Evolutionary conservation across 768 basidiomycete genomes (phyloP).

Genomic region (Tephrocybe sp.): DNA sequence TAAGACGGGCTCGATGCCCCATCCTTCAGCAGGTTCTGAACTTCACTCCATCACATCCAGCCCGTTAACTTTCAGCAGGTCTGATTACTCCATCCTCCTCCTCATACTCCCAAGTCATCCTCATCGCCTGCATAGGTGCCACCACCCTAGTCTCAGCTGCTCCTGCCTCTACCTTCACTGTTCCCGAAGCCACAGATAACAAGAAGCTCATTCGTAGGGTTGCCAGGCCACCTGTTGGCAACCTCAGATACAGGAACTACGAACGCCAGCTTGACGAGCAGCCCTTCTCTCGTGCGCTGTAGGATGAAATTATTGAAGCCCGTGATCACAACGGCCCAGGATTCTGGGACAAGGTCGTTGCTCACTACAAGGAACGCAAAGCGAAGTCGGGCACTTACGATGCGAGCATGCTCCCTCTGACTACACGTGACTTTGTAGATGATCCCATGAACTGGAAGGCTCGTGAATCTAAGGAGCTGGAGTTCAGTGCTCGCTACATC

Average conservation of each 20-base stretch:
- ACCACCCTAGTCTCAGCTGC: slow-evolving; percentile 15
- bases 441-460: not conserved
- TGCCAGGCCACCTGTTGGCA: not conserved
- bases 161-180: too few relatives aligned
- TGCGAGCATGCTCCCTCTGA: too few relatives aligned
- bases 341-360: not conserved
- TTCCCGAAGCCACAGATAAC: not conserved
- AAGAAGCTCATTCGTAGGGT: not conserved
- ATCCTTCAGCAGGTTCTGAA: slow-evolving; percentile 18
- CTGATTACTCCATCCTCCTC: slow-evolving; percentile 9
- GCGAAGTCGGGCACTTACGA: not conserved
- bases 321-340: too few relatives aligned
- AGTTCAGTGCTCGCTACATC: not conserved
- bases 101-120: slow-evolving; percentile 16
- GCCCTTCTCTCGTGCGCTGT: not conserved
- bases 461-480: not conserved
- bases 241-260: not conserved
- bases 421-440: too few relatives aligned
- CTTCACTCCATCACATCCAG: slow-evolving; percentile 3
- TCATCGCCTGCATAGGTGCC: slow-evolving; percentile 15
- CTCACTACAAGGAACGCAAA: not conserved
- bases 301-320: not conserved
- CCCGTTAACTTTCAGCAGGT: slow-evolving; percentile 8
- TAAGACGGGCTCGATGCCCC: slow-evolving; percentile 9
- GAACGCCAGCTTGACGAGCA: slow-evolving; percentile 4